Evolutionary conservation across 306 rosid genomes (phyloP).

Genomic region (Quercus gilva): DNA sequence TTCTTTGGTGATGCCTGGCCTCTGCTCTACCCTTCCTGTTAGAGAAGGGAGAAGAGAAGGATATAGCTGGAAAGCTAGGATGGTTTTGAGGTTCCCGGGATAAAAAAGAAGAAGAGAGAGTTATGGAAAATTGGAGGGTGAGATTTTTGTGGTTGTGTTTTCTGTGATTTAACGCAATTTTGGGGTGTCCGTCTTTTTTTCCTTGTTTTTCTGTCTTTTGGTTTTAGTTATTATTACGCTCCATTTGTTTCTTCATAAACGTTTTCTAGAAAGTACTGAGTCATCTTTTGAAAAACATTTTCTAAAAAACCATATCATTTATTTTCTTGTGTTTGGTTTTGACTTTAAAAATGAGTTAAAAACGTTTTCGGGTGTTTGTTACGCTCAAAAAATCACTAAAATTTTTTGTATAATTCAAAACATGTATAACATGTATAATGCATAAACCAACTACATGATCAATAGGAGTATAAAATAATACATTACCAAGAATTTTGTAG

Average conservation of each 20-base stretch:
- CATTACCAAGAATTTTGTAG: rapidly evolving
- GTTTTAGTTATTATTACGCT: background rate
- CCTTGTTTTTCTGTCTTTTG: slow-evolving; percentile 7
- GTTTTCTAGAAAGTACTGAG: too few relatives aligned
- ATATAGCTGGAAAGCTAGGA: slow-evolving; percentile 6
- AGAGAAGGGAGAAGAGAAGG: slow-evolving; percentile 22
- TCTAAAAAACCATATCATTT: too few relatives aligned
- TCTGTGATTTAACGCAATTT: slow-evolving; percentile 6
- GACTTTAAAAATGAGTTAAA: too few relatives aligned
- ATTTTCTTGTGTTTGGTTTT: too few relatives aligned
- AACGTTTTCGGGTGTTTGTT: too few relatives aligned
- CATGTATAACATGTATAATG: too few relatives aligned
- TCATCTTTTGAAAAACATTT: too few relatives aligned
- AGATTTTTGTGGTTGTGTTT: background rate
- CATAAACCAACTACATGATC: too few relatives aligned
- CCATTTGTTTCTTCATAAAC: too few relatives aligned
- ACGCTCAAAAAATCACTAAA: rapidly evolving
- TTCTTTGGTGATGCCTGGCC: background rate
- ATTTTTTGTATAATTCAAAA: too few relatives aligned
- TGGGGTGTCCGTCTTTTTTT: slow-evolving; percentile 24
- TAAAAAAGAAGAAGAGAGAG: slow-evolving; percentile 9
- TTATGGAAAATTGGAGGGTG: slow-evolving; percentile 2
- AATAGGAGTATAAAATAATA: too few relatives aligned
- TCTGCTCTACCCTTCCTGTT: slow-evolving; percentile 19
- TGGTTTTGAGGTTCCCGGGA: slow-evolving; percentile 5